Evolutionary conservation across 345 rosid genomes (phyloP), one percentile per base, ranked within the genome.

Genomic region (Laguncularia racemosa): DNA sequence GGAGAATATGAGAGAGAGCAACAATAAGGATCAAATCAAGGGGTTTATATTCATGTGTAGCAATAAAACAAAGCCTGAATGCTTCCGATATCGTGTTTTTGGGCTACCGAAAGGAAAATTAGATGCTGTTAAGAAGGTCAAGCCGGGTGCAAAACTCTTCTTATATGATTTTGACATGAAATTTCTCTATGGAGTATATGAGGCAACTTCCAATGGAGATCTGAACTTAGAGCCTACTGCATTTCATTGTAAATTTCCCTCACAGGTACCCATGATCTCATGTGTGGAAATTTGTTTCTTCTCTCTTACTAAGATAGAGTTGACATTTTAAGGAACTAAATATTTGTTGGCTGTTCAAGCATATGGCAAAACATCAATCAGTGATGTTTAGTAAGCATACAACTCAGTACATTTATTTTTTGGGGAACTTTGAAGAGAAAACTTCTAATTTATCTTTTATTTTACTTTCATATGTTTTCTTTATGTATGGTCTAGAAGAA

Each of bases 41-140:
- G 78, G 74, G 33, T 69, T 62, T 53, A 69, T 74, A 10, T 74
- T 74, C 59, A 54, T 69, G 72, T 59, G 78, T 23, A 74, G 44
- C 70, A 60, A 45, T 20, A 44, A 16, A 55, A 69, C 74, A 11
- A 74, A 74, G 57, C 63, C 66, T 0, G 69, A 69, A 49, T 69
- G 74, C 55, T 73, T 43, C 46, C 57, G 16, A 44, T 58, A 74
- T 44, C 78, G 72, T 62, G 78, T 74, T 59, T 69, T 74, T 2
- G 78, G 78, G 21, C 59, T 69, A 18, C 71, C 71, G 4, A 20
- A 16, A 16, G 71, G 65, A 44, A 45, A 62, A 52, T 14, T 61
- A 46, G 68, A 66, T 20, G 40, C 49, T n/a, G 71, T 62, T 10
- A 44, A 50, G 59, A 69, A 69, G 59, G 60, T 73, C 44, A 47